These are phyloP conservation scores for Phaeophleospora eucalypticola DNA, from an alignment of 2,329 filamentous ascomycete species.

Conservation along the genomic window DNA sequence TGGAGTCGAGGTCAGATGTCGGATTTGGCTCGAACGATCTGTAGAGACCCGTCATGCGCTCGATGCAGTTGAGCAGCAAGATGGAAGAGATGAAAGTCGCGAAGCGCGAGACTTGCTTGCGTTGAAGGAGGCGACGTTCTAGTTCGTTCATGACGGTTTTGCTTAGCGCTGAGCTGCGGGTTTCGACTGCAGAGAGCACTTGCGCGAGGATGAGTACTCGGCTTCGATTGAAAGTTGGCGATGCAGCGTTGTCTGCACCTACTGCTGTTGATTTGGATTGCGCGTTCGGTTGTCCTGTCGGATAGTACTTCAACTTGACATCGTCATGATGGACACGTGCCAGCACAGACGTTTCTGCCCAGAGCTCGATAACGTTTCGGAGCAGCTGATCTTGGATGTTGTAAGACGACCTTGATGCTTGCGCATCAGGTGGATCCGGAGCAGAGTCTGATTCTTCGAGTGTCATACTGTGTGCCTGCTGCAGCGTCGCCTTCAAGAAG, in stretches of 20 bases:
- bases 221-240: constrained; percentile 5
- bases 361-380: constrained; percentile 52
- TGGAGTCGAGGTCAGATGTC: not conserved
- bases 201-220: constrained; percentile 51
- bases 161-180: constrained; percentile 49
- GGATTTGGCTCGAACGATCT: constrained; percentile 16
- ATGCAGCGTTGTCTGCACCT: too few species aligned
- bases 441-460: not conserved
- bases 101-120: constrained; percentile 54
- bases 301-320: constrained; percentile 32
- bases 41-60: constrained; percentile 58
- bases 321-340: constrained; percentile 4
- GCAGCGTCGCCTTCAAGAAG: constrained; percentile 50
- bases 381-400: constrained; percentile 44
- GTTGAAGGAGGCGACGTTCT: constrained; percentile 56
- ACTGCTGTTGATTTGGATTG: too few species aligned
- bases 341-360: constrained; percentile 51
- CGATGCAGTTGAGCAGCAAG: constrained; percentile 56
- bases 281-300: too few species aligned
- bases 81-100: constrained; percentile 58
- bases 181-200: constrained; percentile 53
- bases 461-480: constrained; percentile 25
- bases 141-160: constrained; percentile 57
- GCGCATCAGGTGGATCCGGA: not conserved
- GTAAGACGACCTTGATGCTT: constrained; percentile 18